Percentiles rank a stretch among this genome's conserved stretches.
phyloP scores from a whole-genome alignment of 2,329 filamentous ascomycete genomes.

The Ilyonectria sp. region DNA sequence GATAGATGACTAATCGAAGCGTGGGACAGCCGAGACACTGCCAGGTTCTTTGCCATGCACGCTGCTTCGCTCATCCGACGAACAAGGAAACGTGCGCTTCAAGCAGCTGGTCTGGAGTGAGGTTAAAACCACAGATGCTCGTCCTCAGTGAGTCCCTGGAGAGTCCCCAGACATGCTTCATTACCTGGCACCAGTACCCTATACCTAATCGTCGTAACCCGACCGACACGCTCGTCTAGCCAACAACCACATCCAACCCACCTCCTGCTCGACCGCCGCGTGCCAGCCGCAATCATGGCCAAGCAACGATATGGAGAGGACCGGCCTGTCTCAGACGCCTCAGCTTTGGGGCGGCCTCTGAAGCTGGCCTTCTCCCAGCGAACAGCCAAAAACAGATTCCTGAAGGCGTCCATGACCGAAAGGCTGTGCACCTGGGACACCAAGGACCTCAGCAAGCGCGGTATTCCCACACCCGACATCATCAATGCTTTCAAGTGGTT shows the following conservation, averaged over 20 bases:
- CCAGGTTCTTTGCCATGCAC: too few relatives aligned
- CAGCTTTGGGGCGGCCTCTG: constrained; percentile 60
- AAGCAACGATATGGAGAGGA: constrained; percentile 3
- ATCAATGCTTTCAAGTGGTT: constrained; percentile 72
- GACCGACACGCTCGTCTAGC: not conserved
- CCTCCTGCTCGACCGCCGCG: too few relatives aligned
- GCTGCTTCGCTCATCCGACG: too few relatives aligned
- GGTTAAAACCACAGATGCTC: too few relatives aligned
- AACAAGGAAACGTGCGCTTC: too few relatives aligned
- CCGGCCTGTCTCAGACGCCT: constrained; percentile 13
- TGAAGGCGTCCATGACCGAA: constrained; percentile 80
- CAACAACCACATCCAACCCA: too few relatives aligned
- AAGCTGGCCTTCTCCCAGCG: constrained; percentile 66
- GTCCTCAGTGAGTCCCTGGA: too few relatives aligned
- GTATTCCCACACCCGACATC: constrained; percentile 56
- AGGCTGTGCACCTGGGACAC: constrained; percentile 73
- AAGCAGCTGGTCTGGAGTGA: too few relatives aligned
- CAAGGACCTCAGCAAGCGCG: constrained; percentile 64
- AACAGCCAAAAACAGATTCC: constrained; percentile 74
- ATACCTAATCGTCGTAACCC: too few relatives aligned
- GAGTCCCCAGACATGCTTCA: too few relatives aligned
- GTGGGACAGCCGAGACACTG: too few relatives aligned
- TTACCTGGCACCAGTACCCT: too few relatives aligned
- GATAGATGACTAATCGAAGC: not conserved
- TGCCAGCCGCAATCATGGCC: not conserved